phyloP scores from a whole-genome alignment of 371 early-diverging fungal species.

The Mucor velutinosus region DNA sequence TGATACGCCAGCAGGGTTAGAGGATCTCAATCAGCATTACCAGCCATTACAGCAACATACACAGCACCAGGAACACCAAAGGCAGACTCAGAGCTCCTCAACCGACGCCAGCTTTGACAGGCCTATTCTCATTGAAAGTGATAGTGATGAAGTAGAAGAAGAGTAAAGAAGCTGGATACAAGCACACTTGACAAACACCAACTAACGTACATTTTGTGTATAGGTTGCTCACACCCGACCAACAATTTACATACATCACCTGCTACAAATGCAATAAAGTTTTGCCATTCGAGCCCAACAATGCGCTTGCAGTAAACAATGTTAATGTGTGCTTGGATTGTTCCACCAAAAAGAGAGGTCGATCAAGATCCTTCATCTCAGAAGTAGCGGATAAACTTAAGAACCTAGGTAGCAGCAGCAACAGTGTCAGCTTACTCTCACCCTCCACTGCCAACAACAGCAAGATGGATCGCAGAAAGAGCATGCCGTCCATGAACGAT shows the following conservation, averaged over 20 bases:
- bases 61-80: neutral
- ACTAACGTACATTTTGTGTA: no score
- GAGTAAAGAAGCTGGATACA: conserved; percentile 11
- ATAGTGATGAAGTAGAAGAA: conserved; percentile 27
- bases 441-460: neutral
- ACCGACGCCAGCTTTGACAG: conserved; percentile 9
- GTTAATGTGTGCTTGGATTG: conserved; percentile 13
- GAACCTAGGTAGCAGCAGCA: conserved; percentile 8
- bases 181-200: neutral
- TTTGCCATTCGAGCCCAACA: neutral
- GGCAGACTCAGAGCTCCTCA: neutral
- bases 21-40: neutral
- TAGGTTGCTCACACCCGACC: conserved; percentile 6
- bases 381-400: conserved; percentile 26
- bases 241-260: neutral
- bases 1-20: neutral
- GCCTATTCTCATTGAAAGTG: conserved; percentile 27
- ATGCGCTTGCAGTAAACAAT: neutral
- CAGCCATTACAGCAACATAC: neutral
- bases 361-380: conserved; percentile 24
- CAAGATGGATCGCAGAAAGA: conserved; percentile 18
- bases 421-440: conserved; percentile 1
- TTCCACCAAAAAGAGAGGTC: conserved; percentile 6
- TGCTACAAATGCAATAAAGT: conserved; percentile 15
- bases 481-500: conserved; percentile 23